These are phyloP conservation scores for Auriculariales sp. DNA, from an alignment of 768 basidiomycete genomes.

Conservation along the genomic window DNA sequence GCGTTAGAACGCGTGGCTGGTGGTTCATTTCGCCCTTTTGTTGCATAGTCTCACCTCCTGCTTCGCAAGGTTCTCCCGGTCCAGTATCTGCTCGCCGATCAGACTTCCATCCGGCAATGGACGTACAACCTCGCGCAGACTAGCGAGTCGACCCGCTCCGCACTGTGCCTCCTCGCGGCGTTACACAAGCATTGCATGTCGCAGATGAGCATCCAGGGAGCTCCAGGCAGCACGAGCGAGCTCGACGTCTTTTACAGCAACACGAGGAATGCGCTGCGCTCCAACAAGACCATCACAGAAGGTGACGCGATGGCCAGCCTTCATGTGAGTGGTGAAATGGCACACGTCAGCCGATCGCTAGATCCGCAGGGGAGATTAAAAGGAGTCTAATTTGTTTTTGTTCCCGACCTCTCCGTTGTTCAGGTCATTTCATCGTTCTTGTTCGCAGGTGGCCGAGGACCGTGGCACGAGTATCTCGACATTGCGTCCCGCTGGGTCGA, in stretches of 20 bases:
- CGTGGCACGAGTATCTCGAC: conserved; percentile 52
- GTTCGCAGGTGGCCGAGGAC: conserved; percentile 60
- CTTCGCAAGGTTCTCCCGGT: conserved; percentile 38
- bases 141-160: conserved; percentile 34
- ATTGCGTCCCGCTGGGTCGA: conserved; percentile 45
- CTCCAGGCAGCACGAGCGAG: conserved; percentile 2
- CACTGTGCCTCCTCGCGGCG: conserved; percentile 48
- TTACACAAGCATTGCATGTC: conserved; percentile 29
- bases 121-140: conserved; percentile 37
- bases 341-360: too few species aligned
- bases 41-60: not conserved
- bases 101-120: conserved; percentile 23
- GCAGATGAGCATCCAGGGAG: conserved; percentile 3
- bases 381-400: too few species aligned
- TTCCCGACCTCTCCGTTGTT: not conserved
- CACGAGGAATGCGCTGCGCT: conserved; percentile 3
- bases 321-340: conserved; percentile 25
- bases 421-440: conserved; percentile 54
- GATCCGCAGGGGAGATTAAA: too few species aligned
- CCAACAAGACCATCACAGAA: conserved; percentile 18
- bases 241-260: conserved; percentile 1
- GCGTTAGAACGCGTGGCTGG: too few species aligned
- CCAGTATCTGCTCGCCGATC: conserved; percentile 57
- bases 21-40: not conserved
- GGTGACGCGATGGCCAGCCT: conserved; percentile 71